Base-by-base conservation (phyloP, 371 early-diverging fungal genomes). In the Lichtheimia hyalospora region DNA sequence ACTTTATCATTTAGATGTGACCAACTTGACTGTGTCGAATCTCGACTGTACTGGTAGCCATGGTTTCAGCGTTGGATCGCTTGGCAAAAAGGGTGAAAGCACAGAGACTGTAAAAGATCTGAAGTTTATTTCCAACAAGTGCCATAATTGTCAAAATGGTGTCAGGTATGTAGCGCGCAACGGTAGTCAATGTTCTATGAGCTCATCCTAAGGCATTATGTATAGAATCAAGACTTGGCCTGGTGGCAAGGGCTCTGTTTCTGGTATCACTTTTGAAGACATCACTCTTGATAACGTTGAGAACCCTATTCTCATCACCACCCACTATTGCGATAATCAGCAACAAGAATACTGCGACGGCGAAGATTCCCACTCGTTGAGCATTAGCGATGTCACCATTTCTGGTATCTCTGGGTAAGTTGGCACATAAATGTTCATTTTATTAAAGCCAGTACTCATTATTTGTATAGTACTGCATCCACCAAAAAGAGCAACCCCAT, bases 131-230 rank as follows among this genome's bases (percentile, higher is more conserved):
- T 25, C 64, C 46, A 62, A 60, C 51, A 58, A 42, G 5, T 74
- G 71, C 60, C 66, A 51, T 39, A 62, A 74, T 54, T 74, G 74
- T 46, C 71, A 71, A 57, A 71, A 71, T 41, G 71, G 74, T 62
- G 61, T 74, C 20, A 61, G 73, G 60, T 59, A 51, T 43, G 3
- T 16, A 51, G 5, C 3, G 21, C 15, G 20, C 13, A 5, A 23
- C 8, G 10, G 13, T 42, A 23, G 13, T 16, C 15, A n/a, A n/a
- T n/a, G n/a, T n/a, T n/a, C n/a, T n/a, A n/a, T n/a, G n/a, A n/a
- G n/a, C n/a, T n/a, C n/a, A n/a, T n/a, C n/a, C n/a, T n/a, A n/a
- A n/a, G n/a, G n/a, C n/a, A n/a, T n/a, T n/a, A n/a, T n/a, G n/a
- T n/a, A n/a, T 14, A 60, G 65, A 57, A 69, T 71, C 63, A 74